A percentile compares a stretch with the other conserved stretches of the same genome.
Evolutionary conservation across 495 filamentous ascomycete species (phyloP).

Genomic region (Hypomontagnella submonticulosa): DNA sequence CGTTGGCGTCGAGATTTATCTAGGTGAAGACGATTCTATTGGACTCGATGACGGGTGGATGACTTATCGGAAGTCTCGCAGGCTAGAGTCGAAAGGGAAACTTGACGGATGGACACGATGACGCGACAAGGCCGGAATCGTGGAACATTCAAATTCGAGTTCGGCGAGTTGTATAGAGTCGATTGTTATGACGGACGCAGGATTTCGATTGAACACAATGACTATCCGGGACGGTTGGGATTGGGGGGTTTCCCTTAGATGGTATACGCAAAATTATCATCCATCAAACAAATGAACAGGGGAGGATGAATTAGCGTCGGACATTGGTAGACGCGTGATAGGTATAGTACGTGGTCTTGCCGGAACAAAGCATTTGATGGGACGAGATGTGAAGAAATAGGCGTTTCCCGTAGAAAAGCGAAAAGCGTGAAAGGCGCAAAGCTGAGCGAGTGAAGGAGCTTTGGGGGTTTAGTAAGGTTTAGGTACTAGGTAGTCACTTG

Average conservation of each 20-base stretch:
- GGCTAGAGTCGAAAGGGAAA: slow-evolving; percentile 1
- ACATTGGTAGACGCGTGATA: slow-evolving; percentile 12
- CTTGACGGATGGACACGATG: slow-evolving; percentile 1
- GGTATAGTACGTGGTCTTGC: background rate
- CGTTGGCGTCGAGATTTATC: background rate
- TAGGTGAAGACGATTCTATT: background rate
- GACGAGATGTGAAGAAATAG: slow-evolving; percentile 5
- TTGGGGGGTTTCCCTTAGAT: slow-evolving; percentile 12
- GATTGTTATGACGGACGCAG: slow-evolving; percentile 6
- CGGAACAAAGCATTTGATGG: background rate
- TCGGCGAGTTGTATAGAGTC: background rate
- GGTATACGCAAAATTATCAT: slow-evolving; percentile 26
- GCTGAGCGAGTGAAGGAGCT: slow-evolving; percentile 29
- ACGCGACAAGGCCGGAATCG: slow-evolving; percentile 15
- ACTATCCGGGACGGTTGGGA: slow-evolving; percentile 16
- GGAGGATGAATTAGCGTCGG: background rate
- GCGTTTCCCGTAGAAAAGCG: slow-evolving; percentile 4
- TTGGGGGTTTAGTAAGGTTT: slow-evolving; percentile 37
- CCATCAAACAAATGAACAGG: slow-evolving; percentile 24
- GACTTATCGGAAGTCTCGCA: slow-evolving; percentile 3
- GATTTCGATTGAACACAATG: slow-evolving; percentile 23
- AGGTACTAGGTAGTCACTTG: slow-evolving; percentile 37
- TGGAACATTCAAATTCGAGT: slow-evolving; percentile 13
- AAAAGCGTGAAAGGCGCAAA: slow-evolving; percentile 38
- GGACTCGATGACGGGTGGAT: slow-evolving; percentile 3